A percentile compares a stretch with the other conserved stretches of the same genome.
phyloP scores from a whole-genome alignment of 2,329 filamentous ascomycete genomes.

The Cladosporium sp. region DNA sequence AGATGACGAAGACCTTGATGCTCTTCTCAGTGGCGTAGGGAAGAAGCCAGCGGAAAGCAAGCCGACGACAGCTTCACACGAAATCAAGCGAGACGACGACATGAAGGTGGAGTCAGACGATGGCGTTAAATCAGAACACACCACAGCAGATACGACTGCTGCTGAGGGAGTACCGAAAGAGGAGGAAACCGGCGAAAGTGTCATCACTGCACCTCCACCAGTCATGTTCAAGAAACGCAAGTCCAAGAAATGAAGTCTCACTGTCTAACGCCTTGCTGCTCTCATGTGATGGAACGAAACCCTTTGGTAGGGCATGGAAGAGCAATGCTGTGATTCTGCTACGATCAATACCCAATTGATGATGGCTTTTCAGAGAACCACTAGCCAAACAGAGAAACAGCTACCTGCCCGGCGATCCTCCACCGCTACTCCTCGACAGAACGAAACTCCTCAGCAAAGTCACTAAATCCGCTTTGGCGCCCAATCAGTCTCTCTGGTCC shows the following conservation, averaged over 20 bases:
- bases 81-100: neutral
- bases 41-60: constrained; percentile 19
- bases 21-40: constrained; percentile 42
- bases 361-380: too few species aligned
- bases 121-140: neutral
- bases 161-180: neutral
- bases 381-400: too few species aligned
- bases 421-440: neutral
- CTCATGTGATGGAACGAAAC: too few species aligned
- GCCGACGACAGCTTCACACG: neutral
- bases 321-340: too few species aligned
- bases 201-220: constrained; percentile 38
- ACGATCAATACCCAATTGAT: too few species aligned
- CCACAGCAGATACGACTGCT: neutral
- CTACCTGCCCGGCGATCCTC: too few species aligned
- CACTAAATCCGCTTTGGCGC: neutral
- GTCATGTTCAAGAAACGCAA: constrained; percentile 81
- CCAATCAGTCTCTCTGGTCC: neutral
- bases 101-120: constrained; percentile 13
- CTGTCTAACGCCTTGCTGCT: too few species aligned
- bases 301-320: too few species aligned
- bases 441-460: constrained; percentile 8
- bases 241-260: constrained; percentile 28
- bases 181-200: constrained; percentile 25
- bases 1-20: constrained; percentile 58